A percentile compares a stretch with the other conserved stretches of the same genome.
Evolutionary conservation across 83 land plant genomes (phyloP).

Genomic region (Picea abies): DNA sequence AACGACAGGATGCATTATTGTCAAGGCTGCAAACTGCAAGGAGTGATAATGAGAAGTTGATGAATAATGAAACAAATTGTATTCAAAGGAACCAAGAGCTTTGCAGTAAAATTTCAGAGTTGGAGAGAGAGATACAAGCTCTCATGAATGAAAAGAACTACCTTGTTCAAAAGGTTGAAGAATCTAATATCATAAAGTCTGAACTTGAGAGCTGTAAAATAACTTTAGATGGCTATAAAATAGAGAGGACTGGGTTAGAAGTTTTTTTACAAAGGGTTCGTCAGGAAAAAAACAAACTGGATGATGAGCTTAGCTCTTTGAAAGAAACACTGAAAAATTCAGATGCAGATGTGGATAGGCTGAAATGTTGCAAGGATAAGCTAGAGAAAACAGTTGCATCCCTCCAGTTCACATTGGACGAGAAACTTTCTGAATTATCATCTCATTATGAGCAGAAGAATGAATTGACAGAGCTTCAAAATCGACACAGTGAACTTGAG

Average conservation of each 20-base stretch:
- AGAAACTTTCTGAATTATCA: conserved; percentile 13
- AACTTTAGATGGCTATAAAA: conserved; percentile 16
- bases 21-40: conserved; percentile 25
- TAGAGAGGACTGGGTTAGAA: conserved; percentile 23
- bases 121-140: conserved; percentile 41
- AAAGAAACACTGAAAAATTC: conserved; percentile 31
- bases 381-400: conserved; percentile 26
- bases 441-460: conserved; percentile 19
- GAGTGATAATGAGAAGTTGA: conserved; percentile 20
- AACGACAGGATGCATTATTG: conserved; percentile 33
- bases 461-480: conserved; percentile 5
- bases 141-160: conserved; percentile 24
- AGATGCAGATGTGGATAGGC: conserved; percentile 23
- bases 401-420: conserved; percentile 28
- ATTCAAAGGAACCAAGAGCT: conserved; percentile 22
- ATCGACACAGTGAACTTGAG: conserved; percentile 4
- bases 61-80: conserved; percentile 31
- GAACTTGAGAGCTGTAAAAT: conserved; percentile 32
- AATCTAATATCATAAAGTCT: conserved; percentile 18
- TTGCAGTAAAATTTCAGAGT: conserved; percentile 20
- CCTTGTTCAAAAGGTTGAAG: conserved; percentile 26
- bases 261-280: conserved; percentile 18
- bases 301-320: conserved; percentile 23
- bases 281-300: conserved; percentile 26
- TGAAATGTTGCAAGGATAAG: conserved; percentile 21